Evolutionary conservation across 2,329 filamentous ascomycete genomes (phyloP), one percentile per base, ranked within the genome.

Genomic region (Verticillium isaacii): DNA sequence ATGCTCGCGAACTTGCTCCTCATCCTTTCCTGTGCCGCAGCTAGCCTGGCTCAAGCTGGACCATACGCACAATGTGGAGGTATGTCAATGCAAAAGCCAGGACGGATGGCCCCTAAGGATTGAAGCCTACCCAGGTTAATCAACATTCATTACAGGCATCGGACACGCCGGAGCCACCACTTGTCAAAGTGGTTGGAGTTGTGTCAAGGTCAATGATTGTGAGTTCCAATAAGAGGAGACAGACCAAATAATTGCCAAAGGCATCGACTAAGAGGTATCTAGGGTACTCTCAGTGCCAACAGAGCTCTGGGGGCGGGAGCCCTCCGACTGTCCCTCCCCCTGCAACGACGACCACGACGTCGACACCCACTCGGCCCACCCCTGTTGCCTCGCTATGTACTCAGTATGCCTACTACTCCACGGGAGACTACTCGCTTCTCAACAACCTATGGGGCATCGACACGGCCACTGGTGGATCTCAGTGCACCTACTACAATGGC

Each of bases 371-470:
- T 15, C 58, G 36, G 45, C 23, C 54, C 7, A 34, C 25, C 12
- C 54, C 54, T 2, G 54, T 56, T 14, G 23, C 58, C 12, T 55
- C 59, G 52, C 67, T 72, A n/a, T 72, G 71, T 62, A 64, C 62
- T 1, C 68, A 66, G 60, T 72, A 70, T 58, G 67, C 57, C 59
- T 72, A 70, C 65, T 67, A 68, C 64, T 67, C 67, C 14, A 67
- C 65, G 56, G 64, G 68, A 58, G 68, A 69, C 9, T 72, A 72
- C 59, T 66, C 70, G 32, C 34, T 71, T 15, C 63, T 77, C 67
- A 80, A 80, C 67, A 75, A 80, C 65, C 73, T 78, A 62, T 80
- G 78, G 78, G 77, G 77, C 58, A 64, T 71, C 57, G 68, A 65
- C 61, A 62, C 62, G 1, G 70, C 71, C 23, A 63, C 72, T 1